Conservation (phyloP, 148 eudicot genomes). For the Arbutus unedo region DNA sequence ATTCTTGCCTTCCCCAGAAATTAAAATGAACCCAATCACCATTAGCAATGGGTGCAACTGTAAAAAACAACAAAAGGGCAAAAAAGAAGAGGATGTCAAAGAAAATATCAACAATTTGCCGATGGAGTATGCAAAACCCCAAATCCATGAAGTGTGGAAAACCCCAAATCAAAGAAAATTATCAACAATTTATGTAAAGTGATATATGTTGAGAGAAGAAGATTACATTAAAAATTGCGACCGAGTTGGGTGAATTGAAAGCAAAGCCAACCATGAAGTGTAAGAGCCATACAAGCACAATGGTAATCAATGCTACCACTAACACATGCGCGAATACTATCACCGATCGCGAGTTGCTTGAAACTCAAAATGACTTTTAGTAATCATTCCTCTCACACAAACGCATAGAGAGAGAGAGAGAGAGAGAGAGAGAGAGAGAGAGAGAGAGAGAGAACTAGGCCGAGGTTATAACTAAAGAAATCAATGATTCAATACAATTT, state of each 20-base stretch:
- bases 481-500: too few relatives aligned
- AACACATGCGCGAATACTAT: slow-evolving; percentile 49
- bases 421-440: not conserved
- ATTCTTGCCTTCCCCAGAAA: slow-evolving; percentile 47
- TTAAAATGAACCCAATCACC: slow-evolving; percentile 40
- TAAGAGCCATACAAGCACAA: slow-evolving; percentile 57
- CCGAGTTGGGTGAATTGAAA: slow-evolving; percentile 37
- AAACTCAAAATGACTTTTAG: slow-evolving; percentile 21
- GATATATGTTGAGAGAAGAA: too few relatives aligned
- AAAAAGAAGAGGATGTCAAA: not conserved
- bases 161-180: not conserved
- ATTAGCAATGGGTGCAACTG: slow-evolving; percentile 57
- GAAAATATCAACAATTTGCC: not conserved
- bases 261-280: slow-evolving; percentile 57
- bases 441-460: not conserved
- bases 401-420: not conserved
- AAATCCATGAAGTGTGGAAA: not conserved
- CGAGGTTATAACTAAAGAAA: too few relatives aligned
- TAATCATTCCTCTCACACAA: not conserved
- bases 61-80: not conserved
- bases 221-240: slow-evolving; percentile 52
- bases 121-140: not conserved
- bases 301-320: slow-evolving; percentile 29
- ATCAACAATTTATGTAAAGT: too few relatives aligned
- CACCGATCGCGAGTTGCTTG: slow-evolving; percentile 24